Percentiles rank a stretch among this genome's conserved stretches.
phyloP scores from a whole-genome alignment of 306 rosid genomes.

The Echinosophora koreensis region DNA sequence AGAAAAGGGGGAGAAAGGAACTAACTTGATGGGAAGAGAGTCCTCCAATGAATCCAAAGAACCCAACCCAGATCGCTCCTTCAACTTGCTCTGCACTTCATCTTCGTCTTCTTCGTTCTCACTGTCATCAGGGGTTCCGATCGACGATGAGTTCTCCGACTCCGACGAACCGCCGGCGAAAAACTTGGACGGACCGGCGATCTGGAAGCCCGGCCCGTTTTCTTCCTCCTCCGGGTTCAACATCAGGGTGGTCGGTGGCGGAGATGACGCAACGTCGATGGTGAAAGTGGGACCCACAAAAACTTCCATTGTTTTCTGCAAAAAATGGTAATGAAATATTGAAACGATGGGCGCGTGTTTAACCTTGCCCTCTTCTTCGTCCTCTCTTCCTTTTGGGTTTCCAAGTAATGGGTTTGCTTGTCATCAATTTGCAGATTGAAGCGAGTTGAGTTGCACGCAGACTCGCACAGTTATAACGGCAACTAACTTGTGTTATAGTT shows the following conservation, averaged over 20 bases:
- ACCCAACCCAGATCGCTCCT: slow-evolving; percentile 51
- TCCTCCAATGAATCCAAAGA: slow-evolving; percentile 73
- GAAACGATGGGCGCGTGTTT: neutral
- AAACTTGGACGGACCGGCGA: slow-evolving; percentile 17
- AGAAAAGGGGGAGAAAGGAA: neutral
- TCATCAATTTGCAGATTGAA: slow-evolving; percentile 60
- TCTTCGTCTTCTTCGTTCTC: slow-evolving; percentile 55
- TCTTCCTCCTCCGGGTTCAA: slow-evolving; percentile 16
- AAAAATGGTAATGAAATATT: neutral
- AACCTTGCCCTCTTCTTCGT: slow-evolving; percentile 73
- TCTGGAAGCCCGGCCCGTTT: slow-evolving; percentile 42
- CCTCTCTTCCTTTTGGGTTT: slow-evolving; percentile 61
- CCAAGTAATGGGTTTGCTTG: slow-evolving; percentile 57
- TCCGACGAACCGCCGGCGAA: slow-evolving; percentile 55
- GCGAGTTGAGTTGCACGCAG: neutral
- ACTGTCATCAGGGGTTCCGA: slow-evolving; percentile 80
- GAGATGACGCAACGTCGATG: slow-evolving; percentile 63
- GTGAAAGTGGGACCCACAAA: slow-evolving; percentile 72
- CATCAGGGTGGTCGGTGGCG: slow-evolving; percentile 48
- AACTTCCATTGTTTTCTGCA: slow-evolving; percentile 65
- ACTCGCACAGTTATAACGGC: neutral
- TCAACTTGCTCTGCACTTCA: slow-evolving; percentile 67
- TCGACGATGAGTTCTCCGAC: slow-evolving; percentile 78
- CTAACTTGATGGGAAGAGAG: slow-evolving; percentile 92
- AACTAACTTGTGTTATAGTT: neutral